Evolutionary conservation across 2,329 filamentous ascomycete species (phyloP).

Genomic region (Clarireedia paspali): DNA sequence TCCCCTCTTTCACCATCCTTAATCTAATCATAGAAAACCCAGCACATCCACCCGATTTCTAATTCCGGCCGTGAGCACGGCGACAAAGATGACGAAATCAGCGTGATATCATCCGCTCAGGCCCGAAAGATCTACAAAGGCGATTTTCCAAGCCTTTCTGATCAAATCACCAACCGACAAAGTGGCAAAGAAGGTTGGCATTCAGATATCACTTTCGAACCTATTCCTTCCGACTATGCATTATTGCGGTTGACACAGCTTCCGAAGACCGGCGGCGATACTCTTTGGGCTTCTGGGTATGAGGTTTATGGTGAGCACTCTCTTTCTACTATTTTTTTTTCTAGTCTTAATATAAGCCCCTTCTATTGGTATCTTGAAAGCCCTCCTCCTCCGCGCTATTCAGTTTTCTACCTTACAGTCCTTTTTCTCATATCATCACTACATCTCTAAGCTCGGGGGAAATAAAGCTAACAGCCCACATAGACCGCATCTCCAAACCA

Average conservation of each 20-base stretch:
- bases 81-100: constrained; percentile 52
- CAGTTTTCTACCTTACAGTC: no score
- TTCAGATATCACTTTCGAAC: constrained; percentile 59
- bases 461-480: no score
- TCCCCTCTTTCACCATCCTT: not conserved
- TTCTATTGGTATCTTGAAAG: no score
- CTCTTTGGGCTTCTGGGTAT: constrained; percentile 60
- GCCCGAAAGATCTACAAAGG: constrained; percentile 43
- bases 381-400: no score
- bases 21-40: not conserved
- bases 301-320: constrained; percentile 48
- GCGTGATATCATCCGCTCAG: constrained; percentile 52
- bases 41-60: constrained; percentile 52
- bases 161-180: constrained; percentile 37
- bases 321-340: no score
- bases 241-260: constrained; percentile 29
- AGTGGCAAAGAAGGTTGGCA: constrained; percentile 46
- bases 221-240: constrained; percentile 55
- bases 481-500: constrained; percentile 41
- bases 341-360: no score
- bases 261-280: constrained; percentile 35
- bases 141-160: constrained; percentile 24
- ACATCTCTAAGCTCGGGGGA: no score
- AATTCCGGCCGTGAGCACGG: constrained; percentile 46
- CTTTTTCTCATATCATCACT: no score